Base-by-base conservation (phyloP, 1,139 yeast genomes). In the Saccharomyces hybrid region DNA sequence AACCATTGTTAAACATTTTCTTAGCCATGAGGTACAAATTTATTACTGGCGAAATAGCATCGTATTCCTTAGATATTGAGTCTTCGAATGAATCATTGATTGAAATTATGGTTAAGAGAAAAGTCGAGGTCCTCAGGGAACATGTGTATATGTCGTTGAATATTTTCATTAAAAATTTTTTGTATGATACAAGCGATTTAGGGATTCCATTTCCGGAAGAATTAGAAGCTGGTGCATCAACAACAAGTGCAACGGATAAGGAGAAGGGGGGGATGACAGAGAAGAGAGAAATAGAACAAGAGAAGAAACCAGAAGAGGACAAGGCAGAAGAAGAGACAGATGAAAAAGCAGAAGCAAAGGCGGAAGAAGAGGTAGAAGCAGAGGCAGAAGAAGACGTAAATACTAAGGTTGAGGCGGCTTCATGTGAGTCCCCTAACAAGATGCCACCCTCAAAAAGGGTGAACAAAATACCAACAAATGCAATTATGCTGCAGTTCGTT, bases 71-170 rank as follows among this genome's bases (percentile, higher is more conserved):
- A 84, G 58, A 76, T 76, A 51, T 74, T 72, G 59, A 75, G 71
- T 62, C 76, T 71, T 48, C 67, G 61, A 54, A 67, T 54, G 70
- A 62, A 11, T 46, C 72, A 63, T 31, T 67, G 70, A 77, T 82
- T 29, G 84, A 86, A 58, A 82, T 84, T 57, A 88, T 84, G 65
- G 73, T 90, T 55, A 90, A 90, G 62, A 75, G 96, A 59, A 85
- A 80, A 63, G 79, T 90, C 49, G 98, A 93, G 68, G 81, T 88
- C 3, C 83, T 88, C 58, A 77, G 99, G 66, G 97, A 91, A 67
- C 79, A 53, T 63, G 64, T 61, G 47, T 65, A 57, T 60, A 67
- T 62, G 61, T 66, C 62, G 7, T 31, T 59, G 57, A 68, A 58
- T 41, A 65, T 58, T 14, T 63, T 56, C 63, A 59, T 52, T n/a